Base-by-base conservation (phyloP, 768 basidiomycete genomes). In the Pleurotus tuoliensis region DNA sequence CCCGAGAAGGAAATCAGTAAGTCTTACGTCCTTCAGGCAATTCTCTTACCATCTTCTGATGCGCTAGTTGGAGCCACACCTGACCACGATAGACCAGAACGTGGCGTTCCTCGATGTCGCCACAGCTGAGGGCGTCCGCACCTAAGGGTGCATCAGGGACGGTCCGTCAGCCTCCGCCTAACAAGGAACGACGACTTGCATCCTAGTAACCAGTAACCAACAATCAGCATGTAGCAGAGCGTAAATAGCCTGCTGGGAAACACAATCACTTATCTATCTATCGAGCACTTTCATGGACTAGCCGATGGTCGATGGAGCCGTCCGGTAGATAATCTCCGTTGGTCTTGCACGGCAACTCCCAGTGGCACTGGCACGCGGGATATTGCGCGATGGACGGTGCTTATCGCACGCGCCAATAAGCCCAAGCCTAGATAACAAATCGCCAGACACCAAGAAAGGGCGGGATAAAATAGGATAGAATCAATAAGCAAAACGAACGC, bases 341-440 rank as follows among this genome's bases (percentile, higher is more conserved):
- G 20, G 20, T 34, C 16, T 20, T 47, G 46, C 15, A 47, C 18
- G 46, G 24, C 13, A 25, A 47, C 15, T 11, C 46, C 18, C 22
- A 12, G 20, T 3, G 20, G 16, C 15, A 44, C 20, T 44, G 43
- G 43, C 20, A 47, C 22, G 20, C 22, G 16, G 46, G 24, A 47
- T 7, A 47, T 47, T 47, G 46, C 46, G 46, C n/a, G 51, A 53
- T 53, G 43, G 41, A 41, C 51, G 51, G 51, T 53, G 51, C 37
- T 53, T 40, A 30, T 53, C 43, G 20, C 24, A n/a, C 18, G 12
- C n/a, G 1, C 20, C 12, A 30, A 30, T 30, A 6, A 30, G 27
- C 27, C 30, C 30, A 34, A 13, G 9, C 51, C 38, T 34, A 22
- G n/a, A 22, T 34, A 16, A 4, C 37, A 15, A 15, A 13, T 4